phyloP scores from a whole-genome alignment of 805 yeast species.

The Ogataea thermomethanolica region DNA sequence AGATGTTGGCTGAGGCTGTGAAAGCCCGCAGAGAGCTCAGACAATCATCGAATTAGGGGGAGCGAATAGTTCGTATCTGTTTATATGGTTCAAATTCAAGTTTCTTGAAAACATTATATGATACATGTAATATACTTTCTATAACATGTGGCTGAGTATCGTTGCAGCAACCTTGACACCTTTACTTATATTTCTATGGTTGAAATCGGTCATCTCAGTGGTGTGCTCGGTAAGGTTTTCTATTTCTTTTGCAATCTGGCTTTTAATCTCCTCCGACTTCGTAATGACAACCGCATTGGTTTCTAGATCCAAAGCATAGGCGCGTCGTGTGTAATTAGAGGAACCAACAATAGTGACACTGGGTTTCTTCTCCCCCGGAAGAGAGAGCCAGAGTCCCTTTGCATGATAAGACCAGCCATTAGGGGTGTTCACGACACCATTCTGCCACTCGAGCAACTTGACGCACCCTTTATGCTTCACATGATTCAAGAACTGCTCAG shows the following conservation, averaged over 20 bases:
- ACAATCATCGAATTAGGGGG: background rate
- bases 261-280: constrained; percentile 54
- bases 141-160: constrained; percentile 53
- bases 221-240: constrained; percentile 56
- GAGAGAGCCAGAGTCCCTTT: constrained; percentile 84
- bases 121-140: background rate
- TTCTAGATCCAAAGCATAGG: constrained; percentile 85
- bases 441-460: constrained; percentile 75
- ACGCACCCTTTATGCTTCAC: constrained; percentile 41
- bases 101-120: background rate
- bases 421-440: constrained; percentile 75
- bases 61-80: background rate
- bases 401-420: constrained; percentile 98
- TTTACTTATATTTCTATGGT: constrained; percentile 57
- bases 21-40: constrained; percentile 57
- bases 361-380: constrained; percentile 57
- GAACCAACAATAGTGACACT: constrained; percentile 83
- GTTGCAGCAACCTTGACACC: constrained; percentile 69
- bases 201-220: constrained; percentile 43
- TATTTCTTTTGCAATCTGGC: constrained; percentile 58
- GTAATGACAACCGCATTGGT: constrained; percentile 81
- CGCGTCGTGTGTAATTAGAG: constrained; percentile 88
- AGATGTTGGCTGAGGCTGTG: constrained; percentile 73
- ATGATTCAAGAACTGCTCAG: constrained; percentile 55
- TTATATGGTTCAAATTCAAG: constrained; percentile 4